Evolutionary conservation across 495 filamentous ascomycete genomes (phyloP).

Genomic region (Penicillium nucicola): DNA sequence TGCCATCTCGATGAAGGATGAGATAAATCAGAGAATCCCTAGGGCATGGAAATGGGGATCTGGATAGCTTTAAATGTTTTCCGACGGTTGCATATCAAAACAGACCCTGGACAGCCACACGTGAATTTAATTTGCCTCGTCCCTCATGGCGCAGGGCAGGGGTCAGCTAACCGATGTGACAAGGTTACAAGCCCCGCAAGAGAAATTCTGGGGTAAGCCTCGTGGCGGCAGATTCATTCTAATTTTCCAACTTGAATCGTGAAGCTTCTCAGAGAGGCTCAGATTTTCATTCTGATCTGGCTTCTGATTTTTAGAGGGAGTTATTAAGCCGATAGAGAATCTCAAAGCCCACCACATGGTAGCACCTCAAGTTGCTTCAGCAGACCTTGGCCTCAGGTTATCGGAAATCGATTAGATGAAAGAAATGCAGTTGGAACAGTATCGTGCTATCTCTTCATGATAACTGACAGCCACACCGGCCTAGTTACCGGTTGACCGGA

Average conservation of each 20-base stretch:
- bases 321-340: too few species aligned
- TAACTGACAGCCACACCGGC: neutral
- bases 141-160: neutral
- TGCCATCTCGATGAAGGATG: constrained; percentile 7
- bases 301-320: too few species aligned
- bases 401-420: too few species aligned
- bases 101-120: neutral
- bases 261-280: too few species aligned
- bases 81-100: neutral
- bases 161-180: neutral
- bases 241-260: too few species aligned
- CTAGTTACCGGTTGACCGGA: neutral
- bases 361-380: too few species aligned
- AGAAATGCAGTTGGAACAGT: too few species aligned
- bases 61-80: neutral
- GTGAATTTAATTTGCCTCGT: neutral
- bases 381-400: too few species aligned
- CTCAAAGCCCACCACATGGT: too few species aligned
- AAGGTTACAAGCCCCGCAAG: neutral
- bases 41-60: too few species aligned
- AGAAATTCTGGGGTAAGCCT: neutral
- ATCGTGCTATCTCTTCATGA: neutral
- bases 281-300: too few species aligned
- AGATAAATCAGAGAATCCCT: too few species aligned
- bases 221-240: neutral